Evolutionary conservation across 2,329 filamentous ascomycete species (phyloP).

Genomic region (Claviceps sp.): DNA sequence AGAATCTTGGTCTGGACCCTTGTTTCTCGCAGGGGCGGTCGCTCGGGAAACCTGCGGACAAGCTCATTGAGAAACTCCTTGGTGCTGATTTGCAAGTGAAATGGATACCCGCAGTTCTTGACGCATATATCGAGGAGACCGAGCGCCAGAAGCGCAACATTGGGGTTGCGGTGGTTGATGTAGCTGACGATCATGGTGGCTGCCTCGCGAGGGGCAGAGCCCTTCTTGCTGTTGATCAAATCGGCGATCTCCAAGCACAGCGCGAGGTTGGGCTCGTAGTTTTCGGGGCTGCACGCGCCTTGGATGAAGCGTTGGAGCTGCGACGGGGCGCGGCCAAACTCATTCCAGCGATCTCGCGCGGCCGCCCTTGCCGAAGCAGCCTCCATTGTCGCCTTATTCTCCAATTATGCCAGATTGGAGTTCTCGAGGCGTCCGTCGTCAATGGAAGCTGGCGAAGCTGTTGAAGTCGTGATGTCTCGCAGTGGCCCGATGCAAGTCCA

Average conservation of each 20-base stretch:
- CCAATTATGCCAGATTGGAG: not conserved
- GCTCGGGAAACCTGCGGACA: slow-evolving; percentile 87
- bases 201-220: slow-evolving; percentile 86
- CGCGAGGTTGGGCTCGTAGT: slow-evolving; percentile 95
- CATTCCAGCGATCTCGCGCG: slow-evolving; percentile 83
- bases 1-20: slow-evolving; percentile 86
- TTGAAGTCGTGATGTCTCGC: not conserved
- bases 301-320: slow-evolving; percentile 92
- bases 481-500: not conserved
- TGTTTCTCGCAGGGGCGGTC: slow-evolving; percentile 73
- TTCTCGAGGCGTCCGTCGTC: not conserved
- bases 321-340: slow-evolving; percentile 64
- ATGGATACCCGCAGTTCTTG: slow-evolving; percentile 98
- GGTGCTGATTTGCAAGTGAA: slow-evolving; percentile 95
- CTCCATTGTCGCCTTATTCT: slow-evolving; percentile 50
- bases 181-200: slow-evolving; percentile 86
- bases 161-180: slow-evolving; percentile 94
- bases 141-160: slow-evolving; percentile 81
- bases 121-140: slow-evolving; percentile 95
- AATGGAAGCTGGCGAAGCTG: not conserved
- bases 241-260: slow-evolving; percentile 94
- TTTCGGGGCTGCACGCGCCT: slow-evolving; percentile 90
- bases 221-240: slow-evolving; percentile 95
- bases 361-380: slow-evolving; percentile 91
- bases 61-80: slow-evolving; percentile 99